phyloP scores from a whole-genome alignment of 495 filamentous ascomycete genomes.

The Hyaloscypha finlandica region DNA sequence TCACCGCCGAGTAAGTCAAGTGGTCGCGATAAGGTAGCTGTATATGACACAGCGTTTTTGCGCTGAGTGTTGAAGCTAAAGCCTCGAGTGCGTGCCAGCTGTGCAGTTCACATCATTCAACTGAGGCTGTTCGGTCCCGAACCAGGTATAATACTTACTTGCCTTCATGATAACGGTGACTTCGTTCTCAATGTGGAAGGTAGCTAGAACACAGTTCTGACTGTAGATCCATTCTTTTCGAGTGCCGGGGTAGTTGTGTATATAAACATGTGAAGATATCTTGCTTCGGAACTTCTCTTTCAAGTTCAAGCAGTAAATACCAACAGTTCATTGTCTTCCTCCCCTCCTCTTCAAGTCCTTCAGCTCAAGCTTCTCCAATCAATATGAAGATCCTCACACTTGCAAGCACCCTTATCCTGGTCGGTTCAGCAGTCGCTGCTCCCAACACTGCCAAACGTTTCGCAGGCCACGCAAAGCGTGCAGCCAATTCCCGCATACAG shows the following conservation, averaged over 20 bases:
- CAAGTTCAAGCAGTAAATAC: not conserved
- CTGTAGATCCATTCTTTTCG: not conserved
- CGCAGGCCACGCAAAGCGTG: conserved; percentile 2
- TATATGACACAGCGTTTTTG: not conserved
- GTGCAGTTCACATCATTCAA: not conserved
- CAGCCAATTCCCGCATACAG: not conserved
- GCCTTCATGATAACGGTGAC: not conserved
- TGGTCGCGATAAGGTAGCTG: not conserved
- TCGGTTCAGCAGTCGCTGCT: conserved; percentile 12
- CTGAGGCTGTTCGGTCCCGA: not conserved
- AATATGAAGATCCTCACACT: conserved; percentile 23
- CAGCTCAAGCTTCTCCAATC: not conserved
- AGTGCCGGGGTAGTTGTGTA: not conserved
- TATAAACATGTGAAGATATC: not conserved
- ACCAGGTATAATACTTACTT: not conserved
- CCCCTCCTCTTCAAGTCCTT: not conserved
- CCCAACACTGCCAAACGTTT: conserved; percentile 17
- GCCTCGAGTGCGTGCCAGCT: not conserved
- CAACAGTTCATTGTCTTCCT: not conserved
- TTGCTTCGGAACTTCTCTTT: not conserved
- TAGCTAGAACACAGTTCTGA: conserved; percentile 2
- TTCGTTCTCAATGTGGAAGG: not conserved
- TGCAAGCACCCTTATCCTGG: conserved; percentile 17
- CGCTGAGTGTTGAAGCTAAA: not conserved
- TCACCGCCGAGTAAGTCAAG: conserved; percentile 1